A percentile compares a stretch with the other conserved stretches of the same genome.
Evolutionary conservation across 2,329 filamentous ascomycete genomes (phyloP).

Genomic region (Macrophomina tecta): DNA sequence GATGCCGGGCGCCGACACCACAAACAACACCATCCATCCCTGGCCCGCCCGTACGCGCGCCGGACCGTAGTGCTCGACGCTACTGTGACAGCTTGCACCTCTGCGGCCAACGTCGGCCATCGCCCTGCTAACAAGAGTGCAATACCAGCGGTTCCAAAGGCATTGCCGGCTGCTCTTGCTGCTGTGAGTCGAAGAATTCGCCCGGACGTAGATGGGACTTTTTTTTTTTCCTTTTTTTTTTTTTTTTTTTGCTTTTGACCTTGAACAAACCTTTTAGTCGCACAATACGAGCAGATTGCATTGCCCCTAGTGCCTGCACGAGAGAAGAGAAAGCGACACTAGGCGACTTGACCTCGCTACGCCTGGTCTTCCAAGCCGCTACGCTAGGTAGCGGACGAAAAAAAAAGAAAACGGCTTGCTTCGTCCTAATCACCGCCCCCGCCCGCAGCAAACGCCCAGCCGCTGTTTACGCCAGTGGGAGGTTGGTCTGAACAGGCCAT

Average conservation of each 20-base stretch:
- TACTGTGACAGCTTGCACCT: too few species aligned
- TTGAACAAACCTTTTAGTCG: too few species aligned
- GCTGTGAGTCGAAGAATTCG: too few species aligned
- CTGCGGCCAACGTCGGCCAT: not conserved
- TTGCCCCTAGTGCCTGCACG: not conserved
- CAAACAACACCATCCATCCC: not conserved
- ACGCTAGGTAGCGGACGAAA: constrained; percentile 1
- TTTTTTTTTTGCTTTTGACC: too few species aligned
- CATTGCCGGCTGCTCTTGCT: too few species aligned
- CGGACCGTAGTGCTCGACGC: not conserved
- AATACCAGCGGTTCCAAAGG: too few species aligned
- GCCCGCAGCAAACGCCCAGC: constrained; percentile 7
- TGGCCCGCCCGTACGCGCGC: not conserved
- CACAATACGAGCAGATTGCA: too few species aligned
- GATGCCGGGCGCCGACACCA: not conserved
- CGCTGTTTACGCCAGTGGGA: not conserved
- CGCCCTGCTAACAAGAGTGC: too few species aligned
- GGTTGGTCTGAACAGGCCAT: too few species aligned
- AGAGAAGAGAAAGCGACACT: not conserved
- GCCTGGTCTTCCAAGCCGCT: not conserved
- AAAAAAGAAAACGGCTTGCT: not conserved
- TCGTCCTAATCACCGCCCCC: not conserved
- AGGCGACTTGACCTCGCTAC: not conserved
- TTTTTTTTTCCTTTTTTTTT: too few species aligned
- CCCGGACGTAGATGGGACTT: too few species aligned